phyloP scores from a whole-genome alignment of 1,139 yeast genomes.

The Suhomyces choctaworum region DNA sequence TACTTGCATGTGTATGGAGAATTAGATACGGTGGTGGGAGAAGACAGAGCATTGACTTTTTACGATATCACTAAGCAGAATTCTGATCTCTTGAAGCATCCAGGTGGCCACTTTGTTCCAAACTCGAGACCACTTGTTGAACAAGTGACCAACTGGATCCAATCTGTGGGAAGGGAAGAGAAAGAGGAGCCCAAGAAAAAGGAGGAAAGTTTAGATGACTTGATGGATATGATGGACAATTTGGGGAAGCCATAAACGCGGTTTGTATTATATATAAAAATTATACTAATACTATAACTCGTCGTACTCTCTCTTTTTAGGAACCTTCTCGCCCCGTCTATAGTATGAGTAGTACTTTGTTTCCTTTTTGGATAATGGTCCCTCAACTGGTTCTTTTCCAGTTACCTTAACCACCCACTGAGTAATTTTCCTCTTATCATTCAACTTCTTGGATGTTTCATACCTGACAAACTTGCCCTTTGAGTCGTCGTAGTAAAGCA shows the following conservation, averaged over 20 bases:
- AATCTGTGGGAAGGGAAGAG: conserved; percentile 4
- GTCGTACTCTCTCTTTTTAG: conserved; percentile 30
- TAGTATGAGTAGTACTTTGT: conserved; percentile 30
- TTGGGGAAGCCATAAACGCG: conserved; percentile 18
- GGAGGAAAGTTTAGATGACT: conserved; percentile 30
- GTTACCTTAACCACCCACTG: conserved; percentile 37
- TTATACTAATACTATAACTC: conserved; percentile 29
- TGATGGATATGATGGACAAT: conserved; percentile 41
- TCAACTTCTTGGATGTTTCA: conserved; percentile 26
- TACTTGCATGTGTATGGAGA: conserved; percentile 81
- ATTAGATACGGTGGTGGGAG: conserved; percentile 85
- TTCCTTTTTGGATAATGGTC: conserved; percentile 40
- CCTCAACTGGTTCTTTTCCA: conserved; percentile 37
- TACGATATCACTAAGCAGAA: conserved; percentile 52
- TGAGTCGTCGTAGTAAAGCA: conserved; percentile 30
- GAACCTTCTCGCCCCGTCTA: conserved; percentile 31
- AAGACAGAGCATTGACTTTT: conserved; percentile 60
- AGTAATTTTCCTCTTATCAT: conserved; percentile 32
- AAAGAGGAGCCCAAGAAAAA: conserved; percentile 18
- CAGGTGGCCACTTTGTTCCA: conserved; percentile 89
- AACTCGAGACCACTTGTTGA: conserved; percentile 61
- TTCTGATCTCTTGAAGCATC: conserved; percentile 59
- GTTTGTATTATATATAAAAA: not conserved
- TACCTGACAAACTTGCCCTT: conserved; percentile 24
- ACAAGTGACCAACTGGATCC: conserved; percentile 60